Percentiles rank a stretch among this genome's conserved stretches.
Evolutionary conservation across 352 stramenopile genomes (phyloP).

Genomic region (Globisporangium solare): DNA sequence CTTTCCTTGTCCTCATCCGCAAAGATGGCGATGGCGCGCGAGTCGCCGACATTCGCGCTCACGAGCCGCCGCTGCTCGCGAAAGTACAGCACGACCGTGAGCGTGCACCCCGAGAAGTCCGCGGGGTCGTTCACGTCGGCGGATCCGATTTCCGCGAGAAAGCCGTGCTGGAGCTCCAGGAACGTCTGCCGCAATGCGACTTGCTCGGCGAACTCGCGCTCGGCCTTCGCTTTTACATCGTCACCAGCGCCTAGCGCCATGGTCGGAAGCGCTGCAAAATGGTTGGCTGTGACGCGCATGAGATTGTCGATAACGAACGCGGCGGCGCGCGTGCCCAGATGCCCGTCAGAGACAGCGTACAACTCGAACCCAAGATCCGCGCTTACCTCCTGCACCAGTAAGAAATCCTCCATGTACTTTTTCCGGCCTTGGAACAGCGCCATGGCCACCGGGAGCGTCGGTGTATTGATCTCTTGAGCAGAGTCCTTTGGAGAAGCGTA

Average conservation of each 20-base stretch:
- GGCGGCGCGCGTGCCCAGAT: constrained; percentile 87
- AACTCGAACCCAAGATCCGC: constrained; percentile 66
- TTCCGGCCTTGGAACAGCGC: constrained; percentile 89
- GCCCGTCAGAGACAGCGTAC: constrained; percentile 94
- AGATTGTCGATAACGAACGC: constrained; percentile 69
- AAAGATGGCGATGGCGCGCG: constrained; percentile 58
- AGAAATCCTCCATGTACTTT: constrained; percentile 91
- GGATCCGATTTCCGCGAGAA: constrained; percentile 20
- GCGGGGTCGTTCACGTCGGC: constrained; percentile 7
- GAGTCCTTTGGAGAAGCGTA: background rate
- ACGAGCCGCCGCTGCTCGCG: constrained; percentile 42
- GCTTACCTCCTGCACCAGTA: constrained; percentile 30
- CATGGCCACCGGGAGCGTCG: constrained; percentile 19
- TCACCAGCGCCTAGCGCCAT: background rate
- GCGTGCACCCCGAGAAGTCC: constrained; percentile 79
- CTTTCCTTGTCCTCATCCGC: background rate
- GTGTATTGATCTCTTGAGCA: background rate
- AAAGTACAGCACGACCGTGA: constrained; percentile 74
- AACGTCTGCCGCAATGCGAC: constrained; percentile 70
- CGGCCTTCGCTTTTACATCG: background rate
- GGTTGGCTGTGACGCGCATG: constrained; percentile 21
- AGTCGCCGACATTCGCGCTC: constrained; percentile 85
- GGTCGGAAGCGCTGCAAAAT: constrained; percentile 26
- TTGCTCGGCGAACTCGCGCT: constrained; percentile 39
- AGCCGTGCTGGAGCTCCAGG: constrained; percentile 58